phyloP scores from a whole-genome alignment of 140 eudicot genomes.

The Bidens hawaiensis region DNA sequence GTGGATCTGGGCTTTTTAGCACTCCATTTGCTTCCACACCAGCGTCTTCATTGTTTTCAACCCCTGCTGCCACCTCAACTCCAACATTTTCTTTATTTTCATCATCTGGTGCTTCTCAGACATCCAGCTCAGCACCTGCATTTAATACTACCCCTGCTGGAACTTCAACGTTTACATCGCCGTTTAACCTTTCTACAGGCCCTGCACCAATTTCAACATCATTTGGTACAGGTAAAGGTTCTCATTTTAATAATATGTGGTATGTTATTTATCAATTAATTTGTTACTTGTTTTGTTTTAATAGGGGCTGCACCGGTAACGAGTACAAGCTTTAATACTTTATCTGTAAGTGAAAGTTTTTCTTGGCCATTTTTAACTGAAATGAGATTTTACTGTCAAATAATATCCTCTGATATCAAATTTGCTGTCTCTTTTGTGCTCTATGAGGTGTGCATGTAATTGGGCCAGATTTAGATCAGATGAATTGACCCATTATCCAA shows the following conservation, averaged over 20 bases:
- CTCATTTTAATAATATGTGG: neutral
- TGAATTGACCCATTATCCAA: neutral
- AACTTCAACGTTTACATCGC: conserved; percentile 51
- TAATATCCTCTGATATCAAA: neutral
- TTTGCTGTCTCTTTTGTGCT: neutral
- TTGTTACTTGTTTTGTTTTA: conserved; percentile 1
- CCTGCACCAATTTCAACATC: conserved; percentile 60
- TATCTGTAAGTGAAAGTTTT: conserved; percentile 53
- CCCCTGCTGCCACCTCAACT: conserved; percentile 66
- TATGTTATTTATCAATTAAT: neutral
- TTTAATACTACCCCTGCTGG: conserved; percentile 60
- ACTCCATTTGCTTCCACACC: conserved; percentile 60
- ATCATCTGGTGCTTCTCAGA: conserved; percentile 61
- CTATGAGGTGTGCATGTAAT: neutral
- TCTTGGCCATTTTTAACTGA: neutral
- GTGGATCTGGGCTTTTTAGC: conserved; percentile 51
- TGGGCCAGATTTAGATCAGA: neutral
- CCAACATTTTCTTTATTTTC: conserved; percentile 42
- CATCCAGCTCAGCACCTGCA: conserved; percentile 66
- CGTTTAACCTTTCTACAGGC: conserved; percentile 45
- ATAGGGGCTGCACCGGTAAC: conserved; percentile 88
- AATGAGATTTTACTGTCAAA: neutral
- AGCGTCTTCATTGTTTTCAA: conserved; percentile 62
- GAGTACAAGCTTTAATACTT: conserved; percentile 70
- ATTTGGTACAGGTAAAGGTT: conserved; percentile 65